phyloP scores from a whole-genome alignment of 2,329 filamentous ascomycete species.

The Zasmidium citrigriseum region DNA sequence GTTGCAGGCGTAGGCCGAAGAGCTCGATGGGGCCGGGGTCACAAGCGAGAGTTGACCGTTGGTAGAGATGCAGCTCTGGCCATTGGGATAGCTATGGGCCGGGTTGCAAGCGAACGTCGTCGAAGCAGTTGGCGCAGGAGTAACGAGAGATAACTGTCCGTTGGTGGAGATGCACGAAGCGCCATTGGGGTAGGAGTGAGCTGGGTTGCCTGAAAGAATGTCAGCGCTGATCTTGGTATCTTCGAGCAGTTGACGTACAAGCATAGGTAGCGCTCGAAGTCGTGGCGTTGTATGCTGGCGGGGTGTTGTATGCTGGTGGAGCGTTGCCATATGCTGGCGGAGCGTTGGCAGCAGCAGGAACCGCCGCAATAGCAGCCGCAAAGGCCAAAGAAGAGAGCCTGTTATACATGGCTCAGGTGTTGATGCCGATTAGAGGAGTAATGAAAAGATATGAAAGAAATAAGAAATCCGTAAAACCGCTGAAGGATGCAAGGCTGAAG shows the following conservation, averaged over 20 bases:
- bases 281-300: not conserved
- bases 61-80: conserved; percentile 16
- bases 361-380: not conserved
- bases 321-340: not conserved
- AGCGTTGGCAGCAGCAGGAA: not conserved
- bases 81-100: conserved; percentile 22
- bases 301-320: not conserved
- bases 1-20: conserved; percentile 21
- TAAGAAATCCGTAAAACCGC: not conserved
- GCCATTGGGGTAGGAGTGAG: conserved; percentile 22
- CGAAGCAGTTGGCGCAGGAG: not conserved
- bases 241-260: not conserved
- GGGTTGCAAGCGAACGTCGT: conserved; percentile 22
- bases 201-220: conserved; percentile 19
- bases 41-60: conserved; percentile 21
- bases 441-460: not conserved
- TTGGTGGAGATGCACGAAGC: conserved; percentile 18
- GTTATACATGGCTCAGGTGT: not conserved
- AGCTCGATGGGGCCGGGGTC: not conserved
- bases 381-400: conserved; percentile 1
- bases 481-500: not conserved
- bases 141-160: conserved; percentile 21
- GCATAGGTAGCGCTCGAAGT: not conserved
- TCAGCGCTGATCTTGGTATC: not conserved
- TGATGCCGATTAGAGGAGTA: not conserved